Base-by-base conservation (phyloP, 306 rosid genomes). In the Adenanthera pavonina region DNA sequence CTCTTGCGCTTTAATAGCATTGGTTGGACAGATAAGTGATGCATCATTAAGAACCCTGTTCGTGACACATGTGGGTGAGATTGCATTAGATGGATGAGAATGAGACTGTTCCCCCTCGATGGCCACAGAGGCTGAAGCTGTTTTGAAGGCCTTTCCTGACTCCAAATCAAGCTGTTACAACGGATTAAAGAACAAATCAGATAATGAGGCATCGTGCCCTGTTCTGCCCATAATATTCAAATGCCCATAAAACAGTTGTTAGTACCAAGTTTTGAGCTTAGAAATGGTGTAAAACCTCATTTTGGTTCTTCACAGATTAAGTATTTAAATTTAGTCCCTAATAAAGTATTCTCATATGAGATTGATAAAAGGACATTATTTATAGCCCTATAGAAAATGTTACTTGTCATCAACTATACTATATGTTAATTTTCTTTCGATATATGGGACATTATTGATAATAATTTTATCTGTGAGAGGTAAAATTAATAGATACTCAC, bases 151-250 rank as follows among this genome's bases (percentile, higher is more conserved):
- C 76, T 68, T 90, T 75, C n/a, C 74, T 9, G 90, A 83, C 81
- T 80, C 86, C 19, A 85, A 74, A 80, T 94, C 92, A 84, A 86
- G 80, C 98, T 92, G 96, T 72, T 79, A 74, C 66, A 64, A 62
- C 38, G 73, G 44, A 71, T 20, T 4, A 49, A 57, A 20, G 52
- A 51, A 36, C 35, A 41, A 41, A 19, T 89, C 74, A 91, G 85
- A 82, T 80, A 74, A 43, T 36, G 64, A 57, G 20, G 8, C 72
- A 33, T 35, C 53, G 41, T 43, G 19, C 30, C 30, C 10, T 66
- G 67, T 44, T 56, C 38, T 14, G 25, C 72, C 60, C 2, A 51
- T 41, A n/a, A 68, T 59, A 48, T 0, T 57, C 6, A 8, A 59
- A 4, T 10, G 7, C 36, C 15, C 65, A 20, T 11, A 10, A 30